Conservation (phyloP, 306 rosid species). For the Vigna angularis region DNA sequence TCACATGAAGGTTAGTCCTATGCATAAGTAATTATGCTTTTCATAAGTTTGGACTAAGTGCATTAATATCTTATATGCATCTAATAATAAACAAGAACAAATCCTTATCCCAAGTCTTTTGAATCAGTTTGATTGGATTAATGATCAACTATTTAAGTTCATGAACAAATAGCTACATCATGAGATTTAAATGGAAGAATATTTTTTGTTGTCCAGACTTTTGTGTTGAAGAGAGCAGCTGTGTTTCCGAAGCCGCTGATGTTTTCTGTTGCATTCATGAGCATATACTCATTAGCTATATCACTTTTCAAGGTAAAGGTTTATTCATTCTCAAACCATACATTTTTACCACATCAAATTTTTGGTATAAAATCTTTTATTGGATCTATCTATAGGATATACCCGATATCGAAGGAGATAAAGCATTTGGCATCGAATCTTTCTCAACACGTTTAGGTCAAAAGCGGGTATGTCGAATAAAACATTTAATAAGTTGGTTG, state of each 20-base stretch:
- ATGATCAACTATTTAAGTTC: neutral
- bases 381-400: slow-evolving; percentile 59
- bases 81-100: neutral
- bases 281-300: neutral
- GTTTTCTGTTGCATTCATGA: neutral
- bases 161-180: too few relatives aligned
- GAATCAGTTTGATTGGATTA: neutral
- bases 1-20: neutral
- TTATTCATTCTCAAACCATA: neutral
- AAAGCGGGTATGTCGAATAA: slow-evolving; percentile 48
- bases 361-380: neutral
- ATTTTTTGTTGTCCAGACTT: neutral
- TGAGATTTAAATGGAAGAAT: too few relatives aligned
- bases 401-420: slow-evolving; percentile 90
- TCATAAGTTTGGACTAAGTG: neutral
- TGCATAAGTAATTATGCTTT: neutral
- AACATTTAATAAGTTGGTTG: neutral
- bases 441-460: slow-evolving; percentile 76
- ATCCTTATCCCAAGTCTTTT: neutral
- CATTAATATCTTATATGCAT: neutral
- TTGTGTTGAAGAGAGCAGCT: neutral
- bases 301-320: slow-evolving; percentile 1
- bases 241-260: neutral
- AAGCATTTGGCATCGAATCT: slow-evolving; percentile 63
- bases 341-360: neutral